A percentile compares a stretch with the other conserved stretches of the same genome.
phyloP scores from a whole-genome alignment of 306 rosid genomes.

The Herpetospermum pedunculosum region DNA sequence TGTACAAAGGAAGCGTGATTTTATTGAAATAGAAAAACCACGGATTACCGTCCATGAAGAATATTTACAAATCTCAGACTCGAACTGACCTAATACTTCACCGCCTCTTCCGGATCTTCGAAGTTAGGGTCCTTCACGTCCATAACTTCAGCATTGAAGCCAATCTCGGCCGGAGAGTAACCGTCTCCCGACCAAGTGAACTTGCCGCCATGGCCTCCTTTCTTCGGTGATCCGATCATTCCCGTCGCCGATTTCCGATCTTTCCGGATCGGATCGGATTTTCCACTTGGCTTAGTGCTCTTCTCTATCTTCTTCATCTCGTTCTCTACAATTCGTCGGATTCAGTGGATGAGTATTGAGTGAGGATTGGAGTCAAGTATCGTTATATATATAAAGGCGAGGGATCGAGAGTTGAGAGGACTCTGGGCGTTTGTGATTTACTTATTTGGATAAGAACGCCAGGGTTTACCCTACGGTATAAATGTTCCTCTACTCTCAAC shows the following conservation, averaged over 20 bases:
- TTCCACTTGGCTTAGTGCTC: conserved; percentile 35
- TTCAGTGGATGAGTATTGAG: neutral
- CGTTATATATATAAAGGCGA: neutral
- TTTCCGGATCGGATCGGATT: conserved; percentile 36
- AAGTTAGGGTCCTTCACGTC: conserved; percentile 74
- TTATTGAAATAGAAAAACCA: conserved; percentile 1
- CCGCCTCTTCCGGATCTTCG: conserved; percentile 51
- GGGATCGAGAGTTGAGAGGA: neutral
- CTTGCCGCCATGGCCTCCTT: conserved; percentile 88
- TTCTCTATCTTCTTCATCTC: conserved; percentile 59
- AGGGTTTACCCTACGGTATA: neutral
- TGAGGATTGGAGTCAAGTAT: neutral
- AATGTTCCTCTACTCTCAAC: neutral
- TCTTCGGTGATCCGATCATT: conserved; percentile 82
- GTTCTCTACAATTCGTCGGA: neutral
- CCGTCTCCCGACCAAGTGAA: conserved; percentile 76
- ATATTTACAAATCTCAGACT: neutral
- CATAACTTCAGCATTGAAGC: conserved; percentile 19
- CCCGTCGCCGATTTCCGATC: conserved; percentile 79
- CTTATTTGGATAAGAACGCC: conserved; percentile 5
- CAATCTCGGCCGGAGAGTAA: conserved; percentile 40
- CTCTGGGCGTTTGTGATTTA: neutral
- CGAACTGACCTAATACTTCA: neutral
- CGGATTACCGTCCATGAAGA: neutral
- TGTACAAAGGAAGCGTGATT: neutral